Evolutionary conservation across 192 early-diverging fungal species (phyloP), one percentile per base, ranked within the genome.

Genomic region (Diversispora eburnea): DNA sequence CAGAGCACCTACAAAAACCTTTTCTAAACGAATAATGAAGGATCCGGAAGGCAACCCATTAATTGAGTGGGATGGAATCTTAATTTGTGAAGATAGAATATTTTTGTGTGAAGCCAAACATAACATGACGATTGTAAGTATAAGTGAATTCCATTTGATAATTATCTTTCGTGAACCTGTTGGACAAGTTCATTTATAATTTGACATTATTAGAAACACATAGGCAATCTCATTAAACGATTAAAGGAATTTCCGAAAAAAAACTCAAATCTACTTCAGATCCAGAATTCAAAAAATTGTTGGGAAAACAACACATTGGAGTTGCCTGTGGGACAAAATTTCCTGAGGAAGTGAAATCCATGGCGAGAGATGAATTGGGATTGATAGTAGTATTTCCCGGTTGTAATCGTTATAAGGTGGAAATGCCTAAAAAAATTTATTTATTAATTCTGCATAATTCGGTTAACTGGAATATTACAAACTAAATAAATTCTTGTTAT

Each of bases 21-120:
- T 56, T 70, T 13, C 52, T 33, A 43, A 70, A 9, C 68, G 68
- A 57, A 25, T 56, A 57, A 70, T 56, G 52, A 1, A 42, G 47
- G 25, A 67, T 52, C 47, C 39, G 39, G 15, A 54, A 42, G 33
- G 12, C 12, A 54, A 56, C 4, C 17, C 68, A 25, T 6, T 70
- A 42, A 70, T 70, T 39, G 39, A 57, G 9, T 69, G 68, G 68
- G 68, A 58, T 45, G 68, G 68, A 33, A 70, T 70, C n/a, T 55
- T 70, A 12, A 2, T 70, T 42, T 70, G 54, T 57, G 12, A n/a
- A n/a, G 15, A 57, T 17, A 70, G 48, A 0, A 41, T 70, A 45
- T 70, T 70, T 56, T 57, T 70, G 56, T 57, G 52, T 41, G 52
- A 70, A 57, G 22, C 52, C 4, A 70, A 70, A 70, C 54, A 70